Evolutionary conservation across 1,284 basidiomycete species (phyloP), one percentile per base, ranked within the genome.

Genomic region (Butyriboletus appendiculatus): DNA sequence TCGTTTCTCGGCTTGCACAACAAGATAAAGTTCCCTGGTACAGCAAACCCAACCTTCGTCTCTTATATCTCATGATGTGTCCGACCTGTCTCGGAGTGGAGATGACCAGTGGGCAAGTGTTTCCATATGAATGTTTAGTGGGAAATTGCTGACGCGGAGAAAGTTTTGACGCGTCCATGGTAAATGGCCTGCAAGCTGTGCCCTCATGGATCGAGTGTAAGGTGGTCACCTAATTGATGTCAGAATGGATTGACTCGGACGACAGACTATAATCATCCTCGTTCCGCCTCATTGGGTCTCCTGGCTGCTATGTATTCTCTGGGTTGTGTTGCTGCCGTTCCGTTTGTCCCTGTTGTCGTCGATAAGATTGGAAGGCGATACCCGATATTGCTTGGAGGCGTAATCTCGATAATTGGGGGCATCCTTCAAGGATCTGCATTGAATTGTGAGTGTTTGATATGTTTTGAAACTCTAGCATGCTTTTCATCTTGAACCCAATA

Each of bases 61-160:
- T 43, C 22, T 51, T 59, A 8, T 59, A 84, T 65, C 55, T 83
- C 30, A 51, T 83, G 49, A 73, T 84, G 63, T 71, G 82, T 58
- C 81, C 81, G 30, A 81, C 82, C 40, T 83, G 81, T 61, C 77
- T 85, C 33, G 82, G 80, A 22, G 81, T 82, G 15, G 81, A 85
- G 62, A 81, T 82, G 79, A 84, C 82, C 1, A 80, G 76, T 62
- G 82, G 82, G 80, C 77, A 55, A 57, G 78, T 68, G 20, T 39
- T 26, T 77, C 76, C 11, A 74, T 32, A 14, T 34, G 3, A 4
- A 14, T 30, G n/a, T 28, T 39, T 20, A 1, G 12, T 9, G 8
- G 6, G 3, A 14, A 6, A 9, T 11, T 37, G n/a, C 22, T 56
- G 33, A 63, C 28, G 0, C 1, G 0, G 26, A 16, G 6, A 48